Conservation (phyloP, 2,329 filamentous ascomycete species). For the Alternaria conjuncta region DNA sequence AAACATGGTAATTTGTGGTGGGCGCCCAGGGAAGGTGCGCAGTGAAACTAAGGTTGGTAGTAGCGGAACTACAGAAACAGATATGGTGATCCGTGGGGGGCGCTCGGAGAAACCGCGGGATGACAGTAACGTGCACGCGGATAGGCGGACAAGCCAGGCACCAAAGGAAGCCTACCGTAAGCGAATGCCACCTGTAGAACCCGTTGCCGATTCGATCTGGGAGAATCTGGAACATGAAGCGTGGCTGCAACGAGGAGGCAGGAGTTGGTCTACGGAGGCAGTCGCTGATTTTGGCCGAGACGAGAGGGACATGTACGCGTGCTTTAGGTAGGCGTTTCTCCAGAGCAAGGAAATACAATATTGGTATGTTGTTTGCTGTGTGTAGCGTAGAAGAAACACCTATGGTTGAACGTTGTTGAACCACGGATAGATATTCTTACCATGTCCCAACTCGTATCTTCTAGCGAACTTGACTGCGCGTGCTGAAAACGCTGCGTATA, state of each 20-base stretch:
- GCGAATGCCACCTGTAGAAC: background rate
- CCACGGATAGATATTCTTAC: background rate
- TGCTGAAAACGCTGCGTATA: background rate
- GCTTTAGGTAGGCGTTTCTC: background rate
- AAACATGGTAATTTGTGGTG: background rate
- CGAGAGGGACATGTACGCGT: background rate
- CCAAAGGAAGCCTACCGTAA: background rate
- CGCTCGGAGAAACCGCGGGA: background rate
- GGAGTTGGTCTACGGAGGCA: background rate
- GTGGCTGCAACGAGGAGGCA: background rate
- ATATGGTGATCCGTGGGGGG: background rate
- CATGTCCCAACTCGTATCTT: rapidly evolving
- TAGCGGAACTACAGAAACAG: background rate
- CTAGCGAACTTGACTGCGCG: background rate
- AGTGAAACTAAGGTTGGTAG: background rate
- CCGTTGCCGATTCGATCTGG: no score
- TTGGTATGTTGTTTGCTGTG: background rate
- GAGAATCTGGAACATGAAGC: background rate
- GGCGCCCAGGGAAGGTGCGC: background rate
- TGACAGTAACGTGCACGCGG: background rate
- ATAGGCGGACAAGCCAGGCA: background rate
- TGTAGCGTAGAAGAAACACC: background rate
- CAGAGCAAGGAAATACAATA: background rate
- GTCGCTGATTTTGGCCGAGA: background rate
- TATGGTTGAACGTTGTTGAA: background rate